Evolutionary conservation across 352 stramenopile genomes (phyloP).

Genomic region (Achlya hypogyna): DNA sequence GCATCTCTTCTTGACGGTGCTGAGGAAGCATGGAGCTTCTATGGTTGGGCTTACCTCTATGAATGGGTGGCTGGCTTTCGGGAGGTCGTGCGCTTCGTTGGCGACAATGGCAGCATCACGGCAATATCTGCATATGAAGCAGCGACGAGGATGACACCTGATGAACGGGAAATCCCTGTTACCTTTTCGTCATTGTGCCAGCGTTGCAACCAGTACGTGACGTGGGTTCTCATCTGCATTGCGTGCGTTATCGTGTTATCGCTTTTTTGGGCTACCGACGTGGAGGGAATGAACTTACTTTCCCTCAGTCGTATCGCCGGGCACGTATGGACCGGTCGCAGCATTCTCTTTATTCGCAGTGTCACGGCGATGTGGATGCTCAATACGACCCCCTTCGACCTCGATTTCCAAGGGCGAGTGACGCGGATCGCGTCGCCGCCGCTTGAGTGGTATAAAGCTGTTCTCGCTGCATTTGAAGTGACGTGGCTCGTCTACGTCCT

Average conservation of each 20-base stretch:
- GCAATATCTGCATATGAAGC: neutral
- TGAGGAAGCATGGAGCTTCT: neutral
- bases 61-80: neutral
- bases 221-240: neutral
- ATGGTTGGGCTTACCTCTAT: neutral
- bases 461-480: neutral
- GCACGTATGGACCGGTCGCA: conserved; percentile 2
- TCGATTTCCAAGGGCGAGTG: neutral
- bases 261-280: neutral
- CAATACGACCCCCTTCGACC: neutral
- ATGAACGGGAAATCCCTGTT: conserved; percentile 4
- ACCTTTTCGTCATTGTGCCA: conserved; percentile 4
- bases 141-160: neutral
- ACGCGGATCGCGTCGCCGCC: neutral
- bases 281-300: neutral
- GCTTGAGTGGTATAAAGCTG: neutral
- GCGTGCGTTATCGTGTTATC: neutral
- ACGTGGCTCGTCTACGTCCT: conserved; percentile 6
- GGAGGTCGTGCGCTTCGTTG: neutral
- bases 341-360: neutral
- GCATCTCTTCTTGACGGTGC: neutral
- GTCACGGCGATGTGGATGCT: neutral
- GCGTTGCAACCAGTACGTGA: neutral
- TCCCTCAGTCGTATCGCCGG: conserved; percentile 1
- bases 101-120: neutral